Conservation (phyloP, 202 grass and related monocot species). For the Panicum virgatum region DNA sequence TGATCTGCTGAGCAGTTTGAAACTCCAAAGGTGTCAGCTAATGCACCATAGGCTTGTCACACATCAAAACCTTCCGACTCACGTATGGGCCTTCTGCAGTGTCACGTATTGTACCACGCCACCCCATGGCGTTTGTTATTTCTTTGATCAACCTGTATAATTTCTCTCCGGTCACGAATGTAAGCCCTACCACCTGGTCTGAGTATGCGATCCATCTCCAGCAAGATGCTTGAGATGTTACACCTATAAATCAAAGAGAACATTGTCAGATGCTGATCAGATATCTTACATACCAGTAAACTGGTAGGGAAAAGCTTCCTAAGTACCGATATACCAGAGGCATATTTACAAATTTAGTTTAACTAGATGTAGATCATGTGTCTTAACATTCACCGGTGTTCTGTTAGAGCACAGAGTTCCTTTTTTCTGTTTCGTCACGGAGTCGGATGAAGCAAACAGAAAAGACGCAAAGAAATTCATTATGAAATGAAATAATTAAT, state of each 20-base stretch:
- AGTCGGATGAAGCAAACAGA: neutral
- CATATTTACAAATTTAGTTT: neutral
- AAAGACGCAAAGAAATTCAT: neutral
- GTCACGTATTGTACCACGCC: conserved; percentile 66
- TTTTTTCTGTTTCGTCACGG: neutral
- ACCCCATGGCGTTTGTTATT: conserved; percentile 69
- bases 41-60: conserved; percentile 66
- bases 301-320: neutral
- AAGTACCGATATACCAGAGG: neutral
- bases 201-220: conserved; percentile 96
- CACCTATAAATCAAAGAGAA: conserved; percentile 59
- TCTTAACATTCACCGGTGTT: neutral
- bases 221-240: conserved; percentile 79
- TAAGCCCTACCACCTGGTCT: conserved; percentile 84
- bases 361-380: neutral
- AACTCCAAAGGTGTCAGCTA: neutral
- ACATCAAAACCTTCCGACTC: conserved; percentile 80
- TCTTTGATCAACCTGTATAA: conserved; percentile 59
- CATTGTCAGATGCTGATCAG: neutral
- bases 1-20: neutral
- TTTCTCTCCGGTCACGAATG: conserved; percentile 64
- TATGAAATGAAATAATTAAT: neutral
- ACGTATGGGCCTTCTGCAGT: conserved; percentile 78
- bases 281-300: neutral
- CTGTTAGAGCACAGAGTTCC: neutral